Evolutionary conservation across 257 asterid genomes (phyloP), one percentile per base, ranked within the genome.

Genomic region (Fraxinus excelsior): DNA sequence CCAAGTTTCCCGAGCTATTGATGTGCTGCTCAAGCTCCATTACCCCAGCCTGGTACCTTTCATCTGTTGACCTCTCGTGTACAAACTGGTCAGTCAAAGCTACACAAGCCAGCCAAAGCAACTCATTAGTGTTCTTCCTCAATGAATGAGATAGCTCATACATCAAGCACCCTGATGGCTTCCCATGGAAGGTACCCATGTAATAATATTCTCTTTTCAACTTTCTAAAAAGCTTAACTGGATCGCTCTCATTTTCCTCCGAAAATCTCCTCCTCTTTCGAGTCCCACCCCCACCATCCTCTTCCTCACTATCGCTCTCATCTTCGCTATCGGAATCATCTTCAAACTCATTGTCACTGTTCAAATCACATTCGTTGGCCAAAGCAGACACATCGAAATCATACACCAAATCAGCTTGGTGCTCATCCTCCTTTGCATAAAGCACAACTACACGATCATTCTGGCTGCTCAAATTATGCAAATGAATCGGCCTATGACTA

Each of bases 101-200:
- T 74, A 93, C 97, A 80, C 98, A 93, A 58, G 99, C 97, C 84
- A 96, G 82, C 99, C 99, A 96, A 44, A 96, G 97, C 77, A 92
- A 82, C 81, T 91, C 93, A 64, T 90, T 93, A 2, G 88, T 91
- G 90, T 96, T 91, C 83, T 87, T 92, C 82, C 96, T 83, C 25
- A 92, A 77, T 13, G 86, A 91, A 81, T 91, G 92, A 6, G 94
- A 91, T 49, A 96, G 84, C 79, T 96, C 99, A 67, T 90, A 96
- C 99, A 96, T 96, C 86, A 93, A 90, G 71, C 98, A 96, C 56
- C 99, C 98, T 0, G 98, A 93, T 28, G 99, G 92, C 88, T 96
- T 96, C 84, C 99, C 99, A 69, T 96, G 97, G 75, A 88, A 93
- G 40, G 93, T 91, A 28, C 99, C 99, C 97, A 90, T 88, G 70